Percentiles rank a stretch among this genome's conserved stretches.
phyloP scores from a whole-genome alignment of 352 stramenopile species.

The Saprolegnia parasitica region DNA sequence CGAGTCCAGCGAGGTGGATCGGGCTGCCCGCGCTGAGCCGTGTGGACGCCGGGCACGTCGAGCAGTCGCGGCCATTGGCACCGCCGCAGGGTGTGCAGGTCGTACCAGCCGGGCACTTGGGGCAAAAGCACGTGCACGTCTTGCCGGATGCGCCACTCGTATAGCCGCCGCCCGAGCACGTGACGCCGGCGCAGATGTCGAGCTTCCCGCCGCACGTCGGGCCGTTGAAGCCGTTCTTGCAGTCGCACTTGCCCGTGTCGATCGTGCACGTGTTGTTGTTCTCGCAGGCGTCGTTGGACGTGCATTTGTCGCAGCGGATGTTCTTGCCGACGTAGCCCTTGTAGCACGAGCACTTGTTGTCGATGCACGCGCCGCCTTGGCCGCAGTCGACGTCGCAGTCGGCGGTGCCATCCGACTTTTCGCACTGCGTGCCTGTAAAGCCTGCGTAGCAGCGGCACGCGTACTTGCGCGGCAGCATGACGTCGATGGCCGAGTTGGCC shows the following conservation, averaged over 20 bases:
- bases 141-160: background rate
- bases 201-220: conserved; percentile 41
- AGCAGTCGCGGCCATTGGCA: conserved; percentile 14
- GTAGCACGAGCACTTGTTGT: conserved; percentile 42
- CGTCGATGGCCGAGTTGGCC: conserved; percentile 17
- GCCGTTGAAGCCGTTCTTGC: conserved; percentile 39
- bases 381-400: conserved; percentile 55
- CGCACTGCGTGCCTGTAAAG: conserved; percentile 44
- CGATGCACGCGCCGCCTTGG: conserved; percentile 41
- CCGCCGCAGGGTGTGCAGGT: background rate
- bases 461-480: conserved; percentile 34
- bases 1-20: background rate
- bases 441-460: conserved; percentile 53
- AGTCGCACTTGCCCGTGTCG: conserved; percentile 43
- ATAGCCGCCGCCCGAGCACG: conserved; percentile 16
- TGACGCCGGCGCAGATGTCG: conserved; percentile 24
- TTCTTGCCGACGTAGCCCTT: conserved; percentile 46
- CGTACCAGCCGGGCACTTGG: conserved; percentile 10
- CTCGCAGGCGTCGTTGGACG: conserved; percentile 49
- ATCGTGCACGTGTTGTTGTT: conserved; percentile 50
- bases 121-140: conserved; percentile 11
- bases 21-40: no score
- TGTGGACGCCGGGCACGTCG: background rate
- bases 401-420: conserved; percentile 37
- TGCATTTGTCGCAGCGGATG: conserved; percentile 48